These are phyloP conservation scores for Prinsepia uniflora DNA, from an alignment of 306 rosid species.

Conservation along the genomic window DNA sequence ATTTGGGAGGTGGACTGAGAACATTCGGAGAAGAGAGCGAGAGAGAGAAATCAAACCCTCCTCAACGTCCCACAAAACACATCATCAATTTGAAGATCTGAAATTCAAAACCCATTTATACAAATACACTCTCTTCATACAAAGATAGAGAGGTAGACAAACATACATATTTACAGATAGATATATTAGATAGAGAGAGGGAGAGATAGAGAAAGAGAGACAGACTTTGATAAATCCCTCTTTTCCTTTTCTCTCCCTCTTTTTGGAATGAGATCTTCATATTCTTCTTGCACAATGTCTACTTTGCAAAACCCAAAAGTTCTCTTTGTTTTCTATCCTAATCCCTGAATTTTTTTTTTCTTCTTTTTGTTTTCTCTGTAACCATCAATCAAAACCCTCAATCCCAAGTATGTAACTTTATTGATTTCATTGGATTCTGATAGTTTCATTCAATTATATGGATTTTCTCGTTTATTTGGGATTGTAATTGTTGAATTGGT, in stretches of 20 bases:
- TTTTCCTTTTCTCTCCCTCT: neutral
- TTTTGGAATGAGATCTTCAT: neutral
- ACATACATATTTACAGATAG: neutral
- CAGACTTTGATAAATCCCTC: neutral
- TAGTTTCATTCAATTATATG: neutral
- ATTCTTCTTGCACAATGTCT: conserved; percentile 8
- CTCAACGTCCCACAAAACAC: neutral
- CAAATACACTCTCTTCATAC: neutral
- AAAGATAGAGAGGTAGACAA: conserved; percentile 8
- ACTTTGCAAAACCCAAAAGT: conserved; percentile 2
- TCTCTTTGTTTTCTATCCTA: neutral
- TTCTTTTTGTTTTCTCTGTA: neutral
- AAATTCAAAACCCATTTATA: conserved; percentile 5
- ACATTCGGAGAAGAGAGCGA: neutral
- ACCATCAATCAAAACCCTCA: neutral
- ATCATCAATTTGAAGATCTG: conserved; percentile 12
- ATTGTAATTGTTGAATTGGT: neutral
- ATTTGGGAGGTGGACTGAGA: neutral
- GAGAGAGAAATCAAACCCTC: neutral
- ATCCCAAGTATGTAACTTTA: neutral
- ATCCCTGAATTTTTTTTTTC: neutral
- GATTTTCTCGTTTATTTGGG: neutral
- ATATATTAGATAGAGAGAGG: neutral
- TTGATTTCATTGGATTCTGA: neutral
- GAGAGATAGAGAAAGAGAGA: neutral